Conservation (phyloP, 345 rosid species). For the Laguncularia racemosa region DNA sequence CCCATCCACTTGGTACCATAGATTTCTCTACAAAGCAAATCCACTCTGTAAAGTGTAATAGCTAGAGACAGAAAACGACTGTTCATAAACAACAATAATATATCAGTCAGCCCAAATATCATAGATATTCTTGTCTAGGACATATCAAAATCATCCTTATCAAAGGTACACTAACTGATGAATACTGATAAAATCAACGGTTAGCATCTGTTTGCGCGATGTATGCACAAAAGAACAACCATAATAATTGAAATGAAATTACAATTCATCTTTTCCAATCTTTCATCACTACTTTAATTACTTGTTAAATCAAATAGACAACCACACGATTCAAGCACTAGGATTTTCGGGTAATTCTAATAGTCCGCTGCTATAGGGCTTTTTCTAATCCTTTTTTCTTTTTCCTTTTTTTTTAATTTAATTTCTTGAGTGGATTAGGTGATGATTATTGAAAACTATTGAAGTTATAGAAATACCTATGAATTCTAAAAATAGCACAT, state of each 20-base stretch:
- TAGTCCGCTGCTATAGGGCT: too few species aligned
- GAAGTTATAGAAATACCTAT: too few species aligned
- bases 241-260: constrained; percentile 12
- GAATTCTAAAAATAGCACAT: too few species aligned
- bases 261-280: background rate
- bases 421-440: background rate
- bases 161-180: too few species aligned
- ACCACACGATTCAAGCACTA: background rate
- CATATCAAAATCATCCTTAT: constrained; percentile 1
- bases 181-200: background rate
- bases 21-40: constrained; percentile 33
- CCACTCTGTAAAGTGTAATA: constrained; percentile 14
- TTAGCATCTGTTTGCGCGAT: background rate
- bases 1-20: constrained; percentile 33
- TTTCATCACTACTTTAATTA: background rate
- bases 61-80: constrained; percentile 21
- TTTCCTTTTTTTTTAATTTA: constrained; percentile 4
- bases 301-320: background rate
- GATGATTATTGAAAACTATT: too few species aligned
- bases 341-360: constrained; percentile 9
- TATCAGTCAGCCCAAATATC: constrained; percentile 3
- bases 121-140: constrained; percentile 16
- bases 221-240: background rate
- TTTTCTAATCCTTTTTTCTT: background rate
- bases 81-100: constrained; percentile 18